Evolutionary conservation across 2,329 filamentous ascomycete genomes (phyloP).

Genomic region (Pseudofabraea citricarpa): DNA sequence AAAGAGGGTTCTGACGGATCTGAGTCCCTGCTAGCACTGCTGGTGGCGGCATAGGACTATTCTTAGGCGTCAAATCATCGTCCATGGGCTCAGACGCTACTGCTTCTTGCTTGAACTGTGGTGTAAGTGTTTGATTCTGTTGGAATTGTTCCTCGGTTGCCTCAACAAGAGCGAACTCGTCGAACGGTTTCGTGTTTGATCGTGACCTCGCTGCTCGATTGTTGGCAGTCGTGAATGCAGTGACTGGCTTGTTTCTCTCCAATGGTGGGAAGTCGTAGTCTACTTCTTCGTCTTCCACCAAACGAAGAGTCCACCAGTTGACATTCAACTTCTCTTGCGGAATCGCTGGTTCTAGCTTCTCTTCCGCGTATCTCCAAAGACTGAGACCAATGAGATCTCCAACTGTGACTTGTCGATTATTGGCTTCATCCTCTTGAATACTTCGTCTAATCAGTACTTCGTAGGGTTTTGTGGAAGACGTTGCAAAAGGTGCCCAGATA

Average conservation of each 20-base stretch:
- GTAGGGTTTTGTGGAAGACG: conserved; percentile 57
- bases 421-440: conserved; percentile 62
- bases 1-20: conserved; percentile 49
- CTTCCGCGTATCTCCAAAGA: conserved; percentile 73
- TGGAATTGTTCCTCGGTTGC: conserved; percentile 63
- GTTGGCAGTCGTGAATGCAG: conserved; percentile 76
- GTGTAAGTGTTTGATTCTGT: conserved; percentile 65
- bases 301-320: conserved; percentile 77
- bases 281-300: conserved; percentile 81
- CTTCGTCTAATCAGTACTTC: conserved; percentile 68
- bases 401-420: conserved; percentile 62
- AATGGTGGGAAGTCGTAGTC: conserved; percentile 82
- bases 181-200: conserved; percentile 71
- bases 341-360: conserved; percentile 66
- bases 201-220: conserved; percentile 57
- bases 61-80: conserved; percentile 36
- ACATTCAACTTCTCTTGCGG: conserved; percentile 65
- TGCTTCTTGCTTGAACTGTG: conserved; percentile 57
- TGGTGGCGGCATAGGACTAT: conserved; percentile 18
- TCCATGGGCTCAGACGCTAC: conserved; percentile 32
- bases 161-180: conserved; percentile 76
- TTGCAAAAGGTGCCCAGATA: conserved; percentile 71
- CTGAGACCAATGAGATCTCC: conserved; percentile 78
- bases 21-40: conserved; percentile 29
- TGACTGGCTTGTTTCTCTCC: conserved; percentile 68